Evolutionary conservation across 2,329 filamentous ascomycete species (phyloP), one percentile per base, ranked within the genome.

Genomic region (Sphaerulina musiva): DNA sequence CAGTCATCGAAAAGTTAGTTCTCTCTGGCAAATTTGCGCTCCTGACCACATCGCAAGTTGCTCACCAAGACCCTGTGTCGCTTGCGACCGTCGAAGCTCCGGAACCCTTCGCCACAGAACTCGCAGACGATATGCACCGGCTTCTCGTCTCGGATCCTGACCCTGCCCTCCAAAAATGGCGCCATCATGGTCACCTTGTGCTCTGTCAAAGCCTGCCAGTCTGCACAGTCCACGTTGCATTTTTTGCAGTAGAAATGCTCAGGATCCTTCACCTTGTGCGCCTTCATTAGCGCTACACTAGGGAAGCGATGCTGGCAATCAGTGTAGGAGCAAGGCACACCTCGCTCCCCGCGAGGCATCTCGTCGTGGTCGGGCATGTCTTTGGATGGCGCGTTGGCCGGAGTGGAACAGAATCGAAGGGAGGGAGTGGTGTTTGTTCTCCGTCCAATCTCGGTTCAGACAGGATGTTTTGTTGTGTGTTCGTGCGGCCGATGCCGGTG

Each of bases 91-190:
- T 72, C 73, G 2, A 74, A 69, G 29, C 74, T 79, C 56, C 76
- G 75, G 67, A 81, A 83, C 41, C 83, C 79, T 7, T 74, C 64
- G 10, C 76, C 78, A 50, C 81, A 84, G 41, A 81, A 71, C 10
- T 78, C 76, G 64, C 81, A 84, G 48, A 74, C 74, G 44, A 79
- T 76, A 57, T 80, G 76, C 62, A 62, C 44, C 47, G 61, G 67
- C 70, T 55, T 55, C 14, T 61, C 62, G 40, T 61, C 62, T n/a
- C 43, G 46, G 8, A 39, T 23, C 31, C 57, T 56, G 46, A 49
- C 56, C 10, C 59, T 62, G 8, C 55, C 57, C 20, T 62, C 61
- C 12, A 60, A 48, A 40, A 53, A 63, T 1, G 64, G 63, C 23
- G 64, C 62, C 68, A 71, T 71, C 12, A 57, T 53, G 38, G 64